Evolutionary conservation across 208 protist genomes (phyloP), one percentile per base, ranked within the genome.

Genomic region (Leishmania martiniquensis): DNA sequence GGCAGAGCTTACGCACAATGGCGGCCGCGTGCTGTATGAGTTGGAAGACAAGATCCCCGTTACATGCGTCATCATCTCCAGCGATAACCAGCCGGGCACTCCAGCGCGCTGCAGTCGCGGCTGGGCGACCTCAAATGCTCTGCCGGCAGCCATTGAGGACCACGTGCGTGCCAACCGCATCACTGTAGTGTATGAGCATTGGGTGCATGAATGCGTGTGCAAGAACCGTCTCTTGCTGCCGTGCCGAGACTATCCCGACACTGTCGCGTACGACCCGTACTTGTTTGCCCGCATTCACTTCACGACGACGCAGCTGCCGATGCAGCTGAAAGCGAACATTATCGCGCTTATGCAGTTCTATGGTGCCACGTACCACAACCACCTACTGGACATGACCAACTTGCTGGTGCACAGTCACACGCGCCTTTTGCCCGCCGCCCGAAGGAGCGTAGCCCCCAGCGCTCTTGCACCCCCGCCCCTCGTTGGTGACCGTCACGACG

Each of bases 291-390:
- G 81, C 0, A n/a, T 95, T 2, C 34, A 57, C 32, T 94, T 97
- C 75, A 97, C 93, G 0, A 96, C 91, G 15, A 94, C 89, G 15
- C 85, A 89, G 77, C 71, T 85, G 62, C 85, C 85, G 25, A 29
- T 49, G 44, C 57, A 77, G 37, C 62, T 94, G 20, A 93, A 92
- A 75, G 75, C 72, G 32, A 91, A 92, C 67, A 82, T 97, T 15
- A 68, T 94, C 17, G 93, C 93, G 7, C 78, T 83, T 6, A 73
- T 97, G 74, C 84, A 87, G 52, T 95, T 92, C 72, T 92, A 88
- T 59, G 93, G 93, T 37, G 93, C 82, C 15, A 75, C 71, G 7
- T 97, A 97, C 82, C 84, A 85, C 62, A 87, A 85, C 25, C 51
- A 92, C 67, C 62, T 97, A 63, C 86, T 87, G 2, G 84, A 77